Evolutionary conservation across 345 rosid species (phyloP).

Genomic region (Populus nigra): DNA sequence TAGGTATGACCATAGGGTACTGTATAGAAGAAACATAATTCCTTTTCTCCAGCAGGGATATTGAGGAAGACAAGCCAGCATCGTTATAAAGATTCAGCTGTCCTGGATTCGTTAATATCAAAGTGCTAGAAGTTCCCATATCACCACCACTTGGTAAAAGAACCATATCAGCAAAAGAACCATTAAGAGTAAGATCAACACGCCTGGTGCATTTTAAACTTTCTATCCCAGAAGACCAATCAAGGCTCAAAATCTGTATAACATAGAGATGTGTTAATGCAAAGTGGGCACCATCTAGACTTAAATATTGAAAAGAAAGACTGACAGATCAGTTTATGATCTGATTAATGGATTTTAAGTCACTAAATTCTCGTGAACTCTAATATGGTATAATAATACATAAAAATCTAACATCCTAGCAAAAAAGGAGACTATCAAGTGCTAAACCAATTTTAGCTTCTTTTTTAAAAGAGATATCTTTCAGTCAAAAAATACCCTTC

Average conservation of each 20-base stretch:
- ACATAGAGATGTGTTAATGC: not conserved
- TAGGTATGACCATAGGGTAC: constrained; percentile 26
- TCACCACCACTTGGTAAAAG: constrained; percentile 9
- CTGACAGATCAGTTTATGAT: not conserved
- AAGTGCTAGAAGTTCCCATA: constrained; percentile 11
- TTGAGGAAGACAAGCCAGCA: constrained; percentile 18
- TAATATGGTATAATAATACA: not conserved
- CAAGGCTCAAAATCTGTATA: constrained; percentile 27
- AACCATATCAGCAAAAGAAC: constrained; percentile 34
- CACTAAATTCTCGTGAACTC: not conserved
- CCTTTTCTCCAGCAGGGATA: constrained; percentile 14
- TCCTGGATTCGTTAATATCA: constrained; percentile 33
- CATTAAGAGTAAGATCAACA: constrained; percentile 28
- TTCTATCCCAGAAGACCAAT: constrained; percentile 30
- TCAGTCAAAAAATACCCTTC: not conserved
- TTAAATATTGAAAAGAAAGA: not conserved
- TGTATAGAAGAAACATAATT: constrained; percentile 21
- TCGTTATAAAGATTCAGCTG: constrained; percentile 28
- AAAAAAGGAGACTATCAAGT: not conserved
- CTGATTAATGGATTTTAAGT: not conserved
- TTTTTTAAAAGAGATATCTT: not conserved
- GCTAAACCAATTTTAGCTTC: not conserved
- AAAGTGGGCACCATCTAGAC: not conserved
- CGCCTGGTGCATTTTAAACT: constrained; percentile 25
- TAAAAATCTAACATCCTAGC: not conserved